phyloP scores from a whole-genome alignment of 148 eudicot species.

The Amaranthus palmeri region DNA sequence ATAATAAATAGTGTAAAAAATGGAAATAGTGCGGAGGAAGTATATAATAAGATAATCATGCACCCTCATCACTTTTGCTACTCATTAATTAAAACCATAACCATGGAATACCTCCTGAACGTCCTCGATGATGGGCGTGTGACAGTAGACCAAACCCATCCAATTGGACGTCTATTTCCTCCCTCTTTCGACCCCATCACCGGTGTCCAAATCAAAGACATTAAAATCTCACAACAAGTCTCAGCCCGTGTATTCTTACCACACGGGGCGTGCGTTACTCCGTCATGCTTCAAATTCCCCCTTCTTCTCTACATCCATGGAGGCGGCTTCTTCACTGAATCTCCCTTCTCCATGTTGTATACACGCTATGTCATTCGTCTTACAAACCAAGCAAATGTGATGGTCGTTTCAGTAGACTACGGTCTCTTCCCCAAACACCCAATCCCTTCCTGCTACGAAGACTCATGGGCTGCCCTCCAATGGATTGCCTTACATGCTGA shows the following conservation, averaged over 20 bases:
- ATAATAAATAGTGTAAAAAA: too few relatives aligned
- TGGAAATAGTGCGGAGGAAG: too few relatives aligned
- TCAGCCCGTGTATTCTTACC: slow-evolving; percentile 23
- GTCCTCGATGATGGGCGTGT: too few relatives aligned
- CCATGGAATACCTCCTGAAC: too few relatives aligned
- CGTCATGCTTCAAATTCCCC: slow-evolving; percentile 18
- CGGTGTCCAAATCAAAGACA: slow-evolving; percentile 22
- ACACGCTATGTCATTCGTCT: slow-evolving; percentile 16
- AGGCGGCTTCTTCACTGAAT: slow-evolving; percentile 31
- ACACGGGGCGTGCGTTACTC: background rate
- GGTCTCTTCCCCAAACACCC: slow-evolving; percentile 21
- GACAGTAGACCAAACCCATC: too few relatives aligned
- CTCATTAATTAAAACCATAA: too few relatives aligned
- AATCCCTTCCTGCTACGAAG: slow-evolving; percentile 23
- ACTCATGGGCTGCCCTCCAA: slow-evolving; percentile 24
- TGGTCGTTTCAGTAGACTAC: slow-evolving; percentile 30
- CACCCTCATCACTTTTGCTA: too few relatives aligned
- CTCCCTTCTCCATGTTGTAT: slow-evolving; percentile 30
- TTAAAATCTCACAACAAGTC: background rate
- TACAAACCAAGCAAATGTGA: slow-evolving; percentile 7
- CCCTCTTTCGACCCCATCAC: slow-evolving; percentile 15
- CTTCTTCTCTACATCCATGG: slow-evolving; percentile 38
- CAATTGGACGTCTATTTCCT: background rate
- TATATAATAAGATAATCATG: too few relatives aligned
- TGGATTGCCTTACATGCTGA: slow-evolving; percentile 27